Conservation (phyloP, 108 stramenopile species). For the Nitzschia inconspicua region DNA sequence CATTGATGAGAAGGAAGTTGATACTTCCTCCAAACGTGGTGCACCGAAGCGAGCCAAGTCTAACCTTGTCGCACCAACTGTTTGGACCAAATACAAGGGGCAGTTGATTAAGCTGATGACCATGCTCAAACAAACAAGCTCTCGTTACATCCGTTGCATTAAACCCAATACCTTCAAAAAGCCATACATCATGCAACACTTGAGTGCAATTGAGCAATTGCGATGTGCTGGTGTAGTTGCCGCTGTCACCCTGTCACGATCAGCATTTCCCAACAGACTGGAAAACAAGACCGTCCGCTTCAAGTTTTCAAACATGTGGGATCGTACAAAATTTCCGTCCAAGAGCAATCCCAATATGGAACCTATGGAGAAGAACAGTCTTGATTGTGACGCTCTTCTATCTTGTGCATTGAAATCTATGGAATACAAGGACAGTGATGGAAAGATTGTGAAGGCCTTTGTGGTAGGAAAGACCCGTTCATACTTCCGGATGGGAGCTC, state of each 20-base stretch:
- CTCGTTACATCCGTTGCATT: slow-evolving; percentile 89
- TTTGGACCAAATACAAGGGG: slow-evolving; percentile 77
- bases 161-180: slow-evolving; percentile 81
- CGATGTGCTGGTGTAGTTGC: slow-evolving; percentile 97
- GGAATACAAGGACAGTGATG: slow-evolving; percentile 27
- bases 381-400: slow-evolving; percentile 45
- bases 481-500: slow-evolving; percentile 85
- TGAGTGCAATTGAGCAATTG: slow-evolving; percentile 89
- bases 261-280: slow-evolving; percentile 94
- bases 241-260: slow-evolving; percentile 89
- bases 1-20: slow-evolving; percentile 10
- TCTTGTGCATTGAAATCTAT: slow-evolving; percentile 41
- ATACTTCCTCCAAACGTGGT: slow-evolving; percentile 8
- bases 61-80: slow-evolving; percentile 56
- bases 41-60: slow-evolving; percentile 49
- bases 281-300: slow-evolving; percentile 81
- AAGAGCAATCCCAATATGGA: slow-evolving; percentile 32
- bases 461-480: slow-evolving; percentile 79
- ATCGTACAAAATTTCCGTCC: slow-evolving; percentile 32
- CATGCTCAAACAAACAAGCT: slow-evolving; percentile 62
- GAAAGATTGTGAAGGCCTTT: slow-evolving; percentile 46
- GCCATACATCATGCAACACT: slow-evolving; percentile 77
- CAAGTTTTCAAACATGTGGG: slow-evolving; percentile 47
- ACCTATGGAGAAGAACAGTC: slow-evolving; percentile 22
- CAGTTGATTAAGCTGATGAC: slow-evolving; percentile 72